These are phyloP conservation scores for Rhizodiscina lignyota DNA, from an alignment of 495 filamentous ascomycete genomes.

Conservation along the genomic window DNA sequence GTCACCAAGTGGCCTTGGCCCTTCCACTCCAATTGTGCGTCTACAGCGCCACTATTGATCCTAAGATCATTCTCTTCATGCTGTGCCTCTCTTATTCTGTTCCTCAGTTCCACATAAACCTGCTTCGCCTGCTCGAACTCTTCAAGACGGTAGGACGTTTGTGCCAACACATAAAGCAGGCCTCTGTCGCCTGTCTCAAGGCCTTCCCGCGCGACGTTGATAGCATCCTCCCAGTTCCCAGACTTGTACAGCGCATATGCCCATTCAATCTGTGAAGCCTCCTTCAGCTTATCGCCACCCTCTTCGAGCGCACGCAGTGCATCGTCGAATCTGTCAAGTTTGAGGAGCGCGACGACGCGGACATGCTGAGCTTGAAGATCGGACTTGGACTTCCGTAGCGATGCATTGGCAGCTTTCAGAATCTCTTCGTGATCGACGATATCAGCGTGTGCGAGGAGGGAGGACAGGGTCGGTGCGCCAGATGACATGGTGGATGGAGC, in stretches of 20 bases:
- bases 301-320: conserved; percentile 61
- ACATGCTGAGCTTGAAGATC: conserved; percentile 57
- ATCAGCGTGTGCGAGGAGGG: no score
- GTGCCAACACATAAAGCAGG: conserved; percentile 75
- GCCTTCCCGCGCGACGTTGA: conserved; percentile 32
- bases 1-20: conserved; percentile 35
- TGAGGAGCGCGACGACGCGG: conserved; percentile 71
- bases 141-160: conserved; percentile 77
- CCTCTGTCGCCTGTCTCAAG: conserved; percentile 27
- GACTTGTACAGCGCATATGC: conserved; percentile 87
- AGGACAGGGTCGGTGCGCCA: no score
- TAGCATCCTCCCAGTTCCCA: conserved; percentile 59
- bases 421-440: conserved; percentile 65
- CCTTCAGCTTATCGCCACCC: conserved; percentile 48
- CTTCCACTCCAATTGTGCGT: conserved; percentile 79
- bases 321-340: conserved; percentile 88
- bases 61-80: conserved; percentile 72
- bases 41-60: conserved; percentile 67
- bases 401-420: conserved; percentile 51
- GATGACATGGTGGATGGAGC: no score
- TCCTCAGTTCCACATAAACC: conserved; percentile 48
- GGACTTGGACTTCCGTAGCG: conserved; percentile 42
- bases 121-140: conserved; percentile 55
- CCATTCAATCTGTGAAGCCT: conserved; percentile 55
- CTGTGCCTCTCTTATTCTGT: conserved; percentile 26